Percentiles rank a stretch among this genome's conserved stretches.
Conservation (phyloP, 2,329 filamentous ascomycete species). For the Chrysosporium keratinophilum region DNA sequence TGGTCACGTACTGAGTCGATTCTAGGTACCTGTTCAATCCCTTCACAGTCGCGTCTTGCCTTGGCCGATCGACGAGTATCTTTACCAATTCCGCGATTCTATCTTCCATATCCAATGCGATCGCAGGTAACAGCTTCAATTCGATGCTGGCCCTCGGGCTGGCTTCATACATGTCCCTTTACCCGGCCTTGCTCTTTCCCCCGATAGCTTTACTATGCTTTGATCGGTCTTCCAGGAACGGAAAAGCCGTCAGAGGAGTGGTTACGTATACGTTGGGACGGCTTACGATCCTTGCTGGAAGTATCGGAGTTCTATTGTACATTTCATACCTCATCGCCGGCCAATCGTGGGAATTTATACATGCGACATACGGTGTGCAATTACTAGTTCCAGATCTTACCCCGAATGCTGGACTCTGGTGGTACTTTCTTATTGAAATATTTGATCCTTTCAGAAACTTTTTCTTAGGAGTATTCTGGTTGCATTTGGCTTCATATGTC, state of each 20-base stretch:
- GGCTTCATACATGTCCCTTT: slow-evolving; percentile 84
- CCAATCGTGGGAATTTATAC: slow-evolving; percentile 75
- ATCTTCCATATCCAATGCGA: slow-evolving; percentile 69
- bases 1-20: slow-evolving; percentile 8
- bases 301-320: slow-evolving; percentile 53
- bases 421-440: slow-evolving; percentile 99
- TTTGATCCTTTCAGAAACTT: slow-evolving; percentile 96
- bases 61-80: slow-evolving; percentile 77
- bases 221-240: slow-evolving; percentile 46
- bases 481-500: slow-evolving; percentile 84
- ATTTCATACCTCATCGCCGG: slow-evolving; percentile 64
- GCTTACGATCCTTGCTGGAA: slow-evolving; percentile 43
- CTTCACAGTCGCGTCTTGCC: slow-evolving; percentile 80
- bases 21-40: slow-evolving; percentile 87
- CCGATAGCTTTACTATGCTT: slow-evolving; percentile 72
- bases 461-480: slow-evolving; percentile 96
- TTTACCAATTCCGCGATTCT: slow-evolving; percentile 85
- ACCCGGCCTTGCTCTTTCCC: slow-evolving; percentile 75
- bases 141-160: slow-evolving; percentile 77
- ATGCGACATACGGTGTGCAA: slow-evolving; percentile 86
- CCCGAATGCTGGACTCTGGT: slow-evolving; percentile 93
- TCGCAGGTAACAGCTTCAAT: slow-evolving; percentile 59
- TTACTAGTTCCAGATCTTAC: slow-evolving; percentile 84
- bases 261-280: slow-evolving; percentile 47
- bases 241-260: slow-evolving; percentile 23